A percentile compares a stretch with the other conserved stretches of the same genome.
These are phyloP conservation scores for Blastobotrys capitulatus DNA, from an alignment of 1,139 yeast genomes.

Conservation along the genomic window DNA sequence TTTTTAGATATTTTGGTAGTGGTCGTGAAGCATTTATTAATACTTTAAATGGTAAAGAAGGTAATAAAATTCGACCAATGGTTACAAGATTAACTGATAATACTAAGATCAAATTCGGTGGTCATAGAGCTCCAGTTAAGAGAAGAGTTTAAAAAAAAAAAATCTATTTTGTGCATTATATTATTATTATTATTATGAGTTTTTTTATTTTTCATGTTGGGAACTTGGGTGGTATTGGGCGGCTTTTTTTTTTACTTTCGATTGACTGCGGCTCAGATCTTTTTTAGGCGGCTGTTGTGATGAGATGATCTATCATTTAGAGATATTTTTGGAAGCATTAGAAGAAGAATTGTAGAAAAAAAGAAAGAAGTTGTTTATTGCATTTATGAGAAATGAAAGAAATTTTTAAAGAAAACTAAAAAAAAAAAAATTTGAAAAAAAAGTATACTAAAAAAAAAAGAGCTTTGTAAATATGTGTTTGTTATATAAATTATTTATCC, in stretches of 20 bases:
- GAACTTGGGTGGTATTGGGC: not conserved
- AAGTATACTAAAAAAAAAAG: not conserved
- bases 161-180: too few species aligned
- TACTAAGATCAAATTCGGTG: conserved; percentile 86
- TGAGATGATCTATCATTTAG: too few species aligned
- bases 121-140: conserved; percentile 75
- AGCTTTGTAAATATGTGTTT: not conserved
- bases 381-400: too few species aligned
- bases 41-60: conserved; percentile 88
- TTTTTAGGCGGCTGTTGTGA: too few species aligned
- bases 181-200: too few species aligned
- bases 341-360: not conserved
- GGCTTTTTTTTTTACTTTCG: not conserved
- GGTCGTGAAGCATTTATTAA: conserved; percentile 84
- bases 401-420: too few species aligned
- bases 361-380: not conserved
- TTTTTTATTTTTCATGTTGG: not conserved
- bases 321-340: too few species aligned
- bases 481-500: not conserved
- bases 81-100: conserved; percentile 69
- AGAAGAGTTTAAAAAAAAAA: conserved; percentile 56
- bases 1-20: conserved; percentile 77
- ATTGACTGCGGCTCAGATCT: too few species aligned
- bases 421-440: too few species aligned
- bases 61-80: conserved; percentile 56